phyloP scores from a whole-genome alignment of 495 filamentous ascomycete genomes.

The Podospora fimiseda region DNA sequence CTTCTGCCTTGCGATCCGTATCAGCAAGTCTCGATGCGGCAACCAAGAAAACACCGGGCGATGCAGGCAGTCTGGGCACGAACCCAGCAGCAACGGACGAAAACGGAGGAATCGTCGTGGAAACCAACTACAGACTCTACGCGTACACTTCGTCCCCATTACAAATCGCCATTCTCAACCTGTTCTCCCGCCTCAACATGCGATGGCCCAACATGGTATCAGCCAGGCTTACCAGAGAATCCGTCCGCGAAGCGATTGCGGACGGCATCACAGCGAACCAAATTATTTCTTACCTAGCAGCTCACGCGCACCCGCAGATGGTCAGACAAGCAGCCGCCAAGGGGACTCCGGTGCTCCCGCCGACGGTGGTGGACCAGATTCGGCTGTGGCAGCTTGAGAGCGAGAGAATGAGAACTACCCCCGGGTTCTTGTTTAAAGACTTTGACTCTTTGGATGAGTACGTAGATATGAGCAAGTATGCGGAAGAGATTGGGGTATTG shows the following conservation, averaged over 20 bases:
- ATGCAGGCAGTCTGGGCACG: slow-evolving; percentile 35
- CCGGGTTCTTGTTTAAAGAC: slow-evolving; percentile 84
- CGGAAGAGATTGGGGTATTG: slow-evolving; percentile 86
- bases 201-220: slow-evolving; percentile 90
- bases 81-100: slow-evolving; percentile 6
- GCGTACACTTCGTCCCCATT: slow-evolving; percentile 90
- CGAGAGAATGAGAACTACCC: slow-evolving; percentile 76
- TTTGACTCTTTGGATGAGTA: slow-evolving; percentile 75
- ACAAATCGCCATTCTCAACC: slow-evolving; percentile 86
- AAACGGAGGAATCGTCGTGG: slow-evolving; percentile 85
- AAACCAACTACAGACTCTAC: slow-evolving; percentile 98
- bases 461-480: slow-evolving; percentile 65
- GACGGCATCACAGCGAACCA: slow-evolving; percentile 92
- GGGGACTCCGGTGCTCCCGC: slow-evolving; percentile 67
- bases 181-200: slow-evolving; percentile 77
- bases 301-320: slow-evolving; percentile 91
- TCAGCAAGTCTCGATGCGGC: slow-evolving; percentile 46
- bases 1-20: slow-evolving; percentile 63
- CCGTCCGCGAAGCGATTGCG: slow-evolving; percentile 75
- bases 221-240: slow-evolving; percentile 78
- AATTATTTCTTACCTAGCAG: slow-evolving; percentile 80
- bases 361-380: slow-evolving; percentile 96
- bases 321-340: slow-evolving; percentile 52
- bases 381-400: slow-evolving; percentile 95
- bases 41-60: slow-evolving; percentile 39